Conservation (phyloP, 1,139 yeast genomes). For the Pichia kudriavzevii region DNA sequence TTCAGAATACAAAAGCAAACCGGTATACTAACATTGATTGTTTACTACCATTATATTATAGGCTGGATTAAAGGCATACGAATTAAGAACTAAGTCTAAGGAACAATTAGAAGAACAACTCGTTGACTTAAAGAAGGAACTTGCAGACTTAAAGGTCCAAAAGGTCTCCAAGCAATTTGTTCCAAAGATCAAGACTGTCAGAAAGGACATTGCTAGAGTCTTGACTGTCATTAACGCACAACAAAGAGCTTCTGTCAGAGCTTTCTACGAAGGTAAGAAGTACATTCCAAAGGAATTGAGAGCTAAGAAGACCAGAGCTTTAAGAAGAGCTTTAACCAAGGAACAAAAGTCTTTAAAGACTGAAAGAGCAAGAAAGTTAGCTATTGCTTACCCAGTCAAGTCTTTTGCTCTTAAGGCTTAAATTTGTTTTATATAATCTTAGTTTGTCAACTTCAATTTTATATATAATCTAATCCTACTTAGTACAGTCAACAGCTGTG, state of each 20-base stretch:
- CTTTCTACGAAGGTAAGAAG: conserved; percentile 94
- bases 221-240: conserved; percentile 94
- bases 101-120: conserved; percentile 92
- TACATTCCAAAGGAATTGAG: conserved; percentile 98
- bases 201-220: conserved; percentile 98
- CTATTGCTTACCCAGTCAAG: conserved; percentile 96
- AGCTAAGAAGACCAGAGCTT: conserved; percentile 99
- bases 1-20: too few species aligned
- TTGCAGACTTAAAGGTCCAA: conserved; percentile 94
- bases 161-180: conserved; percentile 85
- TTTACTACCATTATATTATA: neutral
- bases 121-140: conserved; percentile 94
- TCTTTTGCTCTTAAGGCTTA: conserved; percentile 98
- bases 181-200: conserved; percentile 93
- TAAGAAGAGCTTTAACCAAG: conserved; percentile 93
- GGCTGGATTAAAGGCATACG: conserved; percentile 90
- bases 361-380: conserved; percentile 85
- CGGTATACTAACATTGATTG: conserved; percentile 7
- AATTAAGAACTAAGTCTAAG: conserved; percentile 96
- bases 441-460: too few species aligned
- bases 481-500: too few species aligned
- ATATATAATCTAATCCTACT: too few species aligned
- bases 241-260: conserved; percentile 94
- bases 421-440: too few species aligned
- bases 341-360: conserved; percentile 78